A percentile compares a stretch with the other conserved stretches of the same genome.
Evolutionary conservation across 2,329 filamentous ascomycete genomes (phyloP).

Genomic region (Emmonsiellopsis sp.): DNA sequence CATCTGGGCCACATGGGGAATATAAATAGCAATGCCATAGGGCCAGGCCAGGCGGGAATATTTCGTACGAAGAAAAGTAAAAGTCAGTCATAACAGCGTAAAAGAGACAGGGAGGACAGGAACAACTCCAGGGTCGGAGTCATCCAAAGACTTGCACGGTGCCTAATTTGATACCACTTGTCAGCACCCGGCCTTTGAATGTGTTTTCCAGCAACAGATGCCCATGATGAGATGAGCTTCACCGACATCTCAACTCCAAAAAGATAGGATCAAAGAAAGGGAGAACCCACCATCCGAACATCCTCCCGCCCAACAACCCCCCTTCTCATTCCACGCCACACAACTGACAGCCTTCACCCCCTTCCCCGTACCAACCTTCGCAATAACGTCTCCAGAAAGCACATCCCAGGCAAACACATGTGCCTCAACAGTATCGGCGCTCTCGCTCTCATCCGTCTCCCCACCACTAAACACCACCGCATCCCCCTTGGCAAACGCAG

Average conservation of each 20-base stretch:
- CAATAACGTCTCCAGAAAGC: slow-evolving; percentile 58
- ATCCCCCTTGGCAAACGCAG: slow-evolving; percentile 65
- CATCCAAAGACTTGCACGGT: slow-evolving; percentile 7
- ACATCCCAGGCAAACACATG: slow-evolving; percentile 65
- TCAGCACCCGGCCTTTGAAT: neutral
- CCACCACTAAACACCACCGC: slow-evolving; percentile 71
- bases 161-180: neutral
- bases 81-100: neutral
- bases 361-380: slow-evolving; percentile 43
- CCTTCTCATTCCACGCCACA: slow-evolving; percentile 37
- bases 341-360: slow-evolving; percentile 35
- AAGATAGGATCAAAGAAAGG: neutral
- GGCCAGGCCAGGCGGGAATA: too few species aligned
- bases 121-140: neutral
- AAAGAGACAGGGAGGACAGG: neutral
- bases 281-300: slow-evolving; percentile 31
- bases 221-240: neutral
- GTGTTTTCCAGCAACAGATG: neutral
- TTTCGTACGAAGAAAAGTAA: neutral
- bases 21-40: too few species aligned
- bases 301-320: slow-evolving; percentile 29
- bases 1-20: too few species aligned
- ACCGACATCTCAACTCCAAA: neutral
- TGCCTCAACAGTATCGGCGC: slow-evolving; percentile 16
- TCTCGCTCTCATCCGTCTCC: slow-evolving; percentile 54